Percentiles rank a stretch among this genome's conserved stretches.
These are phyloP conservation scores for Pseudogymnoascus sp. DNA, from an alignment of 2,329 filamentous ascomycete genomes.

Conservation along the genomic window DNA sequence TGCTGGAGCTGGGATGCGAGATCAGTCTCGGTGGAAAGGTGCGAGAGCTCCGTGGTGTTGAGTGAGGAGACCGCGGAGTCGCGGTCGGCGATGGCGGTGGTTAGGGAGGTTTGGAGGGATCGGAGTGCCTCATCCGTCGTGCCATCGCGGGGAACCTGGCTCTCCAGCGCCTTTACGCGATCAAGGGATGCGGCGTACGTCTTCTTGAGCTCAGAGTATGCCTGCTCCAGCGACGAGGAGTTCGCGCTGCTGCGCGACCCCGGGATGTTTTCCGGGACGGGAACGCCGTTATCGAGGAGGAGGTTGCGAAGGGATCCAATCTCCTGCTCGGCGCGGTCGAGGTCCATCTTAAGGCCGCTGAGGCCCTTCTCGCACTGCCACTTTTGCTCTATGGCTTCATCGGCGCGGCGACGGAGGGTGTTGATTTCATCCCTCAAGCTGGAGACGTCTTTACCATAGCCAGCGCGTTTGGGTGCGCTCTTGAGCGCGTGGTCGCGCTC, in stretches of 20 bases:
- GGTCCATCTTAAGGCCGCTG: slow-evolving; percentile 85
- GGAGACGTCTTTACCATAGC: slow-evolving; percentile 78
- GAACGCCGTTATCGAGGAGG: slow-evolving; percentile 75
- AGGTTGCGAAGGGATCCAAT: slow-evolving; percentile 74
- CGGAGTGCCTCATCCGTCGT: slow-evolving; percentile 57
- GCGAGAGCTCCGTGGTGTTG: slow-evolving; percentile 48
- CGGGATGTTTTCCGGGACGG: slow-evolving; percentile 49
- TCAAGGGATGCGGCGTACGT: slow-evolving; percentile 61
- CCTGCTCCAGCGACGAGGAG: slow-evolving; percentile 65
- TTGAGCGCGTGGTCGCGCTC: slow-evolving; percentile 70
- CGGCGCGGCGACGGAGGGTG: slow-evolving; percentile 74
- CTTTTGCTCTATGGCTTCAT: slow-evolving; percentile 91
- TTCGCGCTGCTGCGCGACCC: slow-evolving; percentile 33
- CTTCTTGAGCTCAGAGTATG: slow-evolving; percentile 70
- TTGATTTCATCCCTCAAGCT: slow-evolving; percentile 79
- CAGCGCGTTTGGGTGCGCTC: slow-evolving; percentile 63
- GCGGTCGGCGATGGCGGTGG: slow-evolving; percentile 63
- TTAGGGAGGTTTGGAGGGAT: slow-evolving; percentile 61
- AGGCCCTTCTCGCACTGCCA: slow-evolving; percentile 93
- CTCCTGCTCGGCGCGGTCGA: slow-evolving; percentile 91
- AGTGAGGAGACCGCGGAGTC: slow-evolving; percentile 62
- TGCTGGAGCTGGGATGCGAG: slow-evolving; percentile 64
- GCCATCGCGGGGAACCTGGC: slow-evolving; percentile 43
- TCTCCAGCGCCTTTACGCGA: slow-evolving; percentile 59
- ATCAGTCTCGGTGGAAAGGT: slow-evolving; percentile 53